Evolutionary conservation across 192 early-diverging fungal genomes (phyloP).

Genomic region (Entomortierella parvispora): DNA sequence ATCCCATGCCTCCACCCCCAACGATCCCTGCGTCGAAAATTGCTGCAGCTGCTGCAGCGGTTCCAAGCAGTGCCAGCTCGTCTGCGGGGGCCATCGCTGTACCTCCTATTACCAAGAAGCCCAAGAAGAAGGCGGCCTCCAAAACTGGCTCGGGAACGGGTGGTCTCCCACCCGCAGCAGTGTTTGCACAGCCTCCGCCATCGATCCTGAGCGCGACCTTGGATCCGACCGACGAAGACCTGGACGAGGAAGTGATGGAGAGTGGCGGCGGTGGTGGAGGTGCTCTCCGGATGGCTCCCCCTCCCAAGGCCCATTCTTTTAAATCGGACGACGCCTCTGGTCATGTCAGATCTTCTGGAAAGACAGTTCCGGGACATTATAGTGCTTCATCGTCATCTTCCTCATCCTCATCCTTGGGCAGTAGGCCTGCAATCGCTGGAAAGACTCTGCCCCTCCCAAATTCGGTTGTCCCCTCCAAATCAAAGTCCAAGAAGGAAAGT

Average conservation of each 20-base stretch:
- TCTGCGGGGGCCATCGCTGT: background rate
- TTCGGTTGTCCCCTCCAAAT: conserved; percentile 24
- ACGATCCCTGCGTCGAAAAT: conserved; percentile 29
- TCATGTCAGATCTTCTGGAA: conserved; percentile 12
- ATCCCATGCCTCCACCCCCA: conserved; percentile 49
- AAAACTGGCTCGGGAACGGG: background rate
- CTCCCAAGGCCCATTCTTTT: conserved; percentile 13
- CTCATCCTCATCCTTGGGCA: background rate
- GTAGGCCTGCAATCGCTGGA: conserved; percentile 15
- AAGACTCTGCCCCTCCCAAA: conserved; percentile 37
- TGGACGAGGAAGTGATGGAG: conserved; percentile 52
- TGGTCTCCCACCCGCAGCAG: background rate
- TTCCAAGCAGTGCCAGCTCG: background rate
- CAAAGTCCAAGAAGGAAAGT: conserved; percentile 28
- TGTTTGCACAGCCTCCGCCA: conserved; percentile 34
- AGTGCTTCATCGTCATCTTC: background rate
- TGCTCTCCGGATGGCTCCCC: conserved; percentile 27
- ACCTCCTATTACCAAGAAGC: conserved; percentile 31
- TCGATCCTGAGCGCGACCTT: conserved; percentile 36
- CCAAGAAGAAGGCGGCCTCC: conserved; percentile 30
- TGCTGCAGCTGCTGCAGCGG: background rate
- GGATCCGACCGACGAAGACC: conserved; percentile 32
- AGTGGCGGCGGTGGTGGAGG: conserved; percentile 34
- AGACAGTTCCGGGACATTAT: background rate
- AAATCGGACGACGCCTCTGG: background rate